Conservation (phyloP, 2,329 filamentous ascomycete species). For the Alternaria arbusti region DNA sequence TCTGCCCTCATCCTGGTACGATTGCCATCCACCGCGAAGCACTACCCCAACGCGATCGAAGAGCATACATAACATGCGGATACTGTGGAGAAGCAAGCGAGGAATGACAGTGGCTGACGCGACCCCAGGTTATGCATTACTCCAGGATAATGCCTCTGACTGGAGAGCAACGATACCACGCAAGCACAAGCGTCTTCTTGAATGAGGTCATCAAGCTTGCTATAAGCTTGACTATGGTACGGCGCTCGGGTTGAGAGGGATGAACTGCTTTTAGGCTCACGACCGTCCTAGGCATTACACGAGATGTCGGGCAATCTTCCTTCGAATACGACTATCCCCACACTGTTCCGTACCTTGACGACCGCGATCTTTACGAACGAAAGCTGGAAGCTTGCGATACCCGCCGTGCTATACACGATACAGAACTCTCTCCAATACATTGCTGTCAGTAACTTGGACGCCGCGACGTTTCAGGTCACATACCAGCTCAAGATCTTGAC, state of each 20-base stretch:
- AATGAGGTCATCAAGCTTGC: conserved; percentile 91
- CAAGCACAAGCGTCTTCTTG: conserved; percentile 91
- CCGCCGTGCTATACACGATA: conserved; percentile 84
- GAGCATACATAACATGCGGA: not conserved
- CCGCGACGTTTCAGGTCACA: conserved; percentile 90
- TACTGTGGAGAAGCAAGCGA: not conserved
- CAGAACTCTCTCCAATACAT: conserved; percentile 95
- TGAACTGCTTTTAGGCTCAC: not conserved
- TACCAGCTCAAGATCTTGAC: conserved; percentile 95
- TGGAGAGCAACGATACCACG: conserved; percentile 85
- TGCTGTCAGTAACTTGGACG: conserved; percentile 87
- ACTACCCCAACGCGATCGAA: conserved; percentile 1
- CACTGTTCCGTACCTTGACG: conserved; percentile 80
- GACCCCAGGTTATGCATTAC: conserved; percentile 82
- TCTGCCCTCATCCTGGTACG: conserved; percentile 75
- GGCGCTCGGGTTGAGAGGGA: not conserved
- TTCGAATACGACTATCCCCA: conserved; percentile 78
- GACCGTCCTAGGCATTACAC: conserved; percentile 67
- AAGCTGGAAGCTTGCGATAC: conserved; percentile 93
- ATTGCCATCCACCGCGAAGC: conserved; percentile 22
- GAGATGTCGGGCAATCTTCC: conserved; percentile 81
- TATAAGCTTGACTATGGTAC: conserved; percentile 76
- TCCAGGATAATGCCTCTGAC: conserved; percentile 88
- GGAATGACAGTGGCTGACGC: conserved; percentile 8
- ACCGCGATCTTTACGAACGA: conserved; percentile 85